Conservation (phyloP, 148 eudicot genomes). For the Rhododendron griersonianum region DNA sequence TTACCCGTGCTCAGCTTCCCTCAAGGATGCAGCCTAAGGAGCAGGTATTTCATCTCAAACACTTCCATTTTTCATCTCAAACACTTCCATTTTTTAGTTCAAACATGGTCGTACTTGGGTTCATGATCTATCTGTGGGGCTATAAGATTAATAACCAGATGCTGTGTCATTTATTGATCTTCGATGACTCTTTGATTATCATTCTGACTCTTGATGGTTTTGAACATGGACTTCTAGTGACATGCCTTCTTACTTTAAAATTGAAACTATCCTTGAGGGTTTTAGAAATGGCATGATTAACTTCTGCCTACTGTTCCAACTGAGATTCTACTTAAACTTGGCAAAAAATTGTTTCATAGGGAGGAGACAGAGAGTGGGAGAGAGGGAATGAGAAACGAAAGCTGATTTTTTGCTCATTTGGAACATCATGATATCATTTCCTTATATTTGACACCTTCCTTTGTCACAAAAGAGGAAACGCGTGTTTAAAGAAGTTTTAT, state of each 20-base stretch:
- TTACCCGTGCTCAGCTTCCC: conserved; percentile 6
- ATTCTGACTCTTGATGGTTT: too few relatives aligned
- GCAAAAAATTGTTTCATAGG: background rate
- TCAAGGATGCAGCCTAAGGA: conserved; percentile 12
- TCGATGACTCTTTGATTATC: too few relatives aligned
- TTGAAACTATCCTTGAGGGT: background rate
- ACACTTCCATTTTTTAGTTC: too few relatives aligned
- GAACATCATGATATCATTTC: background rate
- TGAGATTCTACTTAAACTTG: too few relatives aligned
- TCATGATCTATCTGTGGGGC: background rate
- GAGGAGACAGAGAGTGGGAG: background rate
- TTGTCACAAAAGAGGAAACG: background rate
- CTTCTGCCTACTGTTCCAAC: too few relatives aligned
- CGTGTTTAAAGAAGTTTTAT: background rate
- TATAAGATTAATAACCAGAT: too few relatives aligned
- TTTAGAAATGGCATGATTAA: too few relatives aligned
- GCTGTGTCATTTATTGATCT: too few relatives aligned
- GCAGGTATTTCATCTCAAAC: conserved; percentile 18
- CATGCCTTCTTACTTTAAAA: too few relatives aligned
- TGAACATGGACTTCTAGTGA: background rate
- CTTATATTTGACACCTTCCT: background rate
- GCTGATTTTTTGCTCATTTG: background rate
- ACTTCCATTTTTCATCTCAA: too few relatives aligned
- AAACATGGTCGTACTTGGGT: background rate
- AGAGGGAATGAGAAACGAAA: background rate